Conservation (phyloP, 345 rosid genomes). For the Isatis tinctoria region DNA sequence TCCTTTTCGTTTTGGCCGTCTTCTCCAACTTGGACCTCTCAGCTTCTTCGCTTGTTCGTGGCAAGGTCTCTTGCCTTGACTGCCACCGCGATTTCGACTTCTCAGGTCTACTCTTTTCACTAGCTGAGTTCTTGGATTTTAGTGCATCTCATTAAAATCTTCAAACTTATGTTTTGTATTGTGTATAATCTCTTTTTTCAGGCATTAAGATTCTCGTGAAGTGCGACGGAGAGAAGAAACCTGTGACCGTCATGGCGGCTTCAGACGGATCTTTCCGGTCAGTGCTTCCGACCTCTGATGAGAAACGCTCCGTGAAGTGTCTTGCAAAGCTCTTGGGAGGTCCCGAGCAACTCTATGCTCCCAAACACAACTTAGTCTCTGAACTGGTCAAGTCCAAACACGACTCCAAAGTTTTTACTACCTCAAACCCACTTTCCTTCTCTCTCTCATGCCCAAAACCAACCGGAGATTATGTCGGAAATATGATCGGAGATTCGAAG, state of each 20-base stretch:
- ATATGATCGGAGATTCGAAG: constrained; percentile 21
- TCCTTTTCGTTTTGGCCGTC: constrained; percentile 15
- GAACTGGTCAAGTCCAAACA: constrained; percentile 16
- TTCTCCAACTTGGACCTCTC: constrained; percentile 21
- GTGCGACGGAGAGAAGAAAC: constrained; percentile 31
- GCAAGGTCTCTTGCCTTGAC: constrained; percentile 33
- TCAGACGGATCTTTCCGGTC: constrained; percentile 22
- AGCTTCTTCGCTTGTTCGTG: constrained; percentile 13
- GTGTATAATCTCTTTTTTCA: not conserved
- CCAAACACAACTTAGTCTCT: constrained; percentile 28
- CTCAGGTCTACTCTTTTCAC: constrained; percentile 26
- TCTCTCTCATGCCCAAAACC: constrained; percentile 27
- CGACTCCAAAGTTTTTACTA: constrained; percentile 10
- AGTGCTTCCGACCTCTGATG: not conserved
- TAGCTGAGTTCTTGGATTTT: not conserved
- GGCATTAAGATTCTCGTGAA: constrained; percentile 27
- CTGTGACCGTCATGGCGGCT: not conserved
- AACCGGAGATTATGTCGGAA: not conserved
- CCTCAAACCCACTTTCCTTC: constrained; percentile 20
- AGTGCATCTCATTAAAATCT: not conserved
- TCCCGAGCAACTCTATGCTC: constrained; percentile 30
- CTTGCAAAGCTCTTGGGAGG: constrained; percentile 35
- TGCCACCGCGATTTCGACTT: constrained; percentile 25
- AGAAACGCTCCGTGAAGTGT: not conserved
- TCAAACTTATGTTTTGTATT: not conserved